Percentiles rank a stretch among this genome's conserved stretches.
Evolutionary conservation across 192 early-diverging fungal species (phyloP).

Genomic region (Backusella psychrophila): DNA sequence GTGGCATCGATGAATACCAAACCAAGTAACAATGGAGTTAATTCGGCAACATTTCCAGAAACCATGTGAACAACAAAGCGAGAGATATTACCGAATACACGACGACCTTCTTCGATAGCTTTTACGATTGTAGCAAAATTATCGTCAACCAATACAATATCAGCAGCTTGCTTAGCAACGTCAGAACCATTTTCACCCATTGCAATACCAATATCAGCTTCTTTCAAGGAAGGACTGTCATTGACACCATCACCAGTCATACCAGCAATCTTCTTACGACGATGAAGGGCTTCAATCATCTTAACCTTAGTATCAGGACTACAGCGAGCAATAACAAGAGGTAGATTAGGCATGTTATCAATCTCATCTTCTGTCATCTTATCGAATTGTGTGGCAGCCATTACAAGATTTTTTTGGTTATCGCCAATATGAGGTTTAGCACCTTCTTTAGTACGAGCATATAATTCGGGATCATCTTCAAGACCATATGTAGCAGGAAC

Average conservation of each 20-base stretch:
- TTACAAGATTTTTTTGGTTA: constrained; percentile 55
- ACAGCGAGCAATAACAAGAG: constrained; percentile 91
- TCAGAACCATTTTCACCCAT: constrained; percentile 94
- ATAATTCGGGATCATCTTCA: constrained; percentile 32
- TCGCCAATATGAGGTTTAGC: constrained; percentile 37
- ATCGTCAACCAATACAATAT: constrained; percentile 86
- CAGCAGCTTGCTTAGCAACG: constrained; percentile 89
- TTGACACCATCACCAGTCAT: constrained; percentile 92
- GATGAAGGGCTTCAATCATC: constrained; percentile 91
- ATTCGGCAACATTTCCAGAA: constrained; percentile 74
- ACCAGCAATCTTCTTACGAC: constrained; percentile 66
- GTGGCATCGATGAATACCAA: constrained; percentile 65
- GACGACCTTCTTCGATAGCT: constrained; percentile 76
- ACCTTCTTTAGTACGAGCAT: constrained; percentile 26
- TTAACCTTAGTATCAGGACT: constrained; percentile 96
- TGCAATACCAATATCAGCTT: constrained; percentile 79
- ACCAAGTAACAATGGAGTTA: constrained; percentile 69
- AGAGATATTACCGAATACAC: constrained; percentile 77
- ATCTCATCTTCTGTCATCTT: constrained; percentile 78
- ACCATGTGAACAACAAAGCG: constrained; percentile 72
- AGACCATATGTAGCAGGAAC: constrained; percentile 46
- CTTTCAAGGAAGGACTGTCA: constrained; percentile 75
- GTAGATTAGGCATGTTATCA: constrained; percentile 74
- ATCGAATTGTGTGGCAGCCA: constrained; percentile 89
- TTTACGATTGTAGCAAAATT: constrained; percentile 81